Percentiles rank a stretch among this genome's conserved stretches.
These are phyloP conservation scores for Pichia sp. DNA, from an alignment of 1,139 yeast genomes.

Conservation along the genomic window DNA sequence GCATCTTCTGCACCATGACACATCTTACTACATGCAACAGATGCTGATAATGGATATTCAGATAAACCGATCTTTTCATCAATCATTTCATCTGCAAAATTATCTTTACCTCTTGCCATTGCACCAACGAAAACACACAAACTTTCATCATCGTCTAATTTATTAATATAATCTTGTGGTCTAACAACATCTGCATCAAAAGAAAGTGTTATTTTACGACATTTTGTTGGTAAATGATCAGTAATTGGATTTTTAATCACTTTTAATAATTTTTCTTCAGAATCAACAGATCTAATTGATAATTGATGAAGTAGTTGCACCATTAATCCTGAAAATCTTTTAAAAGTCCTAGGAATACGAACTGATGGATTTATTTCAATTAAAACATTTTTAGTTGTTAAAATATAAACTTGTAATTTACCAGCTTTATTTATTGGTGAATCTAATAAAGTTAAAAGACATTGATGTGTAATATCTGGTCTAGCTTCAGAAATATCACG, in stretches of 20 bases:
- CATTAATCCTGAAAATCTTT: constrained; percentile 96
- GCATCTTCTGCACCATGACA: constrained; percentile 99
- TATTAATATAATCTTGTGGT: constrained; percentile 82
- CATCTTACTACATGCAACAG: constrained; percentile 96
- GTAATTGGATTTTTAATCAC: constrained; percentile 96
- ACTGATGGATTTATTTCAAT: constrained; percentile 95
- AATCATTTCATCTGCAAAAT: constrained; percentile 92
- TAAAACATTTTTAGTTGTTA: constrained; percentile 89
- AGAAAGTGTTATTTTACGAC: constrained; percentile 89
- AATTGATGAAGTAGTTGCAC: constrained; percentile 90
- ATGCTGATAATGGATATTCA: constrained; percentile 91
- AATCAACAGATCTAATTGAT: constrained; percentile 88
- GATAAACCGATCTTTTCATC: constrained; percentile 96
- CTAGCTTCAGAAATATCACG: constrained; percentile 97
- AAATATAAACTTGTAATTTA: constrained; percentile 89
- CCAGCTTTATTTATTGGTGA: constrained; percentile 98
- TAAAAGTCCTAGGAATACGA: constrained; percentile 95
- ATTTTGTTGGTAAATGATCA: constrained; percentile 92
- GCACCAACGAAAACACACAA: constrained; percentile 98
- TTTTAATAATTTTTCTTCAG: constrained; percentile 87
- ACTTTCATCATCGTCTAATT: constrained; percentile 82
- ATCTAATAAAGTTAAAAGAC: constrained; percentile 85
- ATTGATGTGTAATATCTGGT: constrained; percentile 96
- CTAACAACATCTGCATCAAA: constrained; percentile 85
- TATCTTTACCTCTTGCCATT: constrained; percentile 98